These are phyloP conservation scores for Penicillium fuscoglaucum DNA, from an alignment of 2,329 filamentous ascomycete genomes.

Conservation along the genomic window DNA sequence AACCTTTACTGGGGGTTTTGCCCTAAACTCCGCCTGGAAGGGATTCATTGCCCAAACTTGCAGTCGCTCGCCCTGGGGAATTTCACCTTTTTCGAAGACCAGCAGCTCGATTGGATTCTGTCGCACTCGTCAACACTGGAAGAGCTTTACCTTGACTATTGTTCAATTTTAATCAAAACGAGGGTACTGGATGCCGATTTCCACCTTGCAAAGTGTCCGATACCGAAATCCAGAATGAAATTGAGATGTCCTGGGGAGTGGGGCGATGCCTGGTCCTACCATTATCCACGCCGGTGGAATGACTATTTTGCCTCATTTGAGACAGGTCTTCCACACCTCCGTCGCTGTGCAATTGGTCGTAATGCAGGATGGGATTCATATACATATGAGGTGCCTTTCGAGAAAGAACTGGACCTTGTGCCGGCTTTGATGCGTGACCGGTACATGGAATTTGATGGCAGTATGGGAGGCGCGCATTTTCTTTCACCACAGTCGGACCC, in stretches of 20 bases:
- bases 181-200: background rate
- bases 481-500: background rate
- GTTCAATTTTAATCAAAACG: background rate
- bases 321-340: background rate
- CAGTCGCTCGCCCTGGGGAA: background rate
- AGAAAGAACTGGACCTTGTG: background rate
- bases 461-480: background rate
- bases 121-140: conserved; percentile 3
- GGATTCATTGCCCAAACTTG: conserved; percentile 1
- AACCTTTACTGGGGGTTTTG: background rate
- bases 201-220: background rate
- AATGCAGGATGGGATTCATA: background rate
- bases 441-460: background rate
- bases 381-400: background rate
- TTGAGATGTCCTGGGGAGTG: fast-evolving
- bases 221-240: background rate
- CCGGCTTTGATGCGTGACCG: background rate
- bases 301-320: background rate
- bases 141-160: conserved; percentile 5
- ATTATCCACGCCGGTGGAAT: conserved; percentile 1
- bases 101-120: conserved; percentile 5
- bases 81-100: background rate
- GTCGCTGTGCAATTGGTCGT: conserved; percentile 1
- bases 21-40: background rate
- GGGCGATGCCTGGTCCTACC: background rate